Evolutionary conservation across 2,329 filamentous ascomycete species (phyloP), one percentile per base, ranked within the genome.

Genomic region (Geoglossum cookeanum): DNA sequence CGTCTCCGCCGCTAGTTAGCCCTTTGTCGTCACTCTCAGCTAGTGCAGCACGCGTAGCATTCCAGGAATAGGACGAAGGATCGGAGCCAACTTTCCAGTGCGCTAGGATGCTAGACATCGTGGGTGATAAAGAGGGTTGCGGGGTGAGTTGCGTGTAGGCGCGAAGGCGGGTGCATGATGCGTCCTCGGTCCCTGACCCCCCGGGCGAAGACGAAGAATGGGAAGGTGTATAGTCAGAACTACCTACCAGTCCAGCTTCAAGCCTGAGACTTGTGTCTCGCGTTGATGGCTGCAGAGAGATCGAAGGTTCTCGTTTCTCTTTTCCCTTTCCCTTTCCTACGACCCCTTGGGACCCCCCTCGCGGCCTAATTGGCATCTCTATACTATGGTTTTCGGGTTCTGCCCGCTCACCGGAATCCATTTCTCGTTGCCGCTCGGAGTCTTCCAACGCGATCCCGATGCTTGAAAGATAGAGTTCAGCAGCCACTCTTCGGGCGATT

Each of bases 81-180:
- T 58, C 57, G 7, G 29, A 37, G 35, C 54, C 57, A 8, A 17
- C 29, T 17, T 55, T 58, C 57, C 57, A 58, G 30, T 58, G 57
- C 9, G 57, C 37, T 15, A 58, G 57, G 11, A 58, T 27, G 15
- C 17, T 32, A 11, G 32, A 7, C 33, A 55, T 56, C n/a, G 57
- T 39, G 9, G 33, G 33, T 32, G 57, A 29, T 44, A 58, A n/a
- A 49, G 55, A 47, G 4, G 35, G 57, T 9, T 29, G 57, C 35
- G 35, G 22, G 22, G 9, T 51, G n/a, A 57, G 30, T 4, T 29
- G 22, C 17, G 55, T 57, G 39, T 57, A 57, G n/a, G 33, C 55
- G 30, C 35, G 55, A 9, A 57, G 55, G 7, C 55, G 55, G 32
- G 45, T 48, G 29, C 39, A 56, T 45, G 54, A 32, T 17, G 35